phyloP scores from a whole-genome alignment of 2,329 filamentous ascomycete species.

The Penicillium glabrum region DNA sequence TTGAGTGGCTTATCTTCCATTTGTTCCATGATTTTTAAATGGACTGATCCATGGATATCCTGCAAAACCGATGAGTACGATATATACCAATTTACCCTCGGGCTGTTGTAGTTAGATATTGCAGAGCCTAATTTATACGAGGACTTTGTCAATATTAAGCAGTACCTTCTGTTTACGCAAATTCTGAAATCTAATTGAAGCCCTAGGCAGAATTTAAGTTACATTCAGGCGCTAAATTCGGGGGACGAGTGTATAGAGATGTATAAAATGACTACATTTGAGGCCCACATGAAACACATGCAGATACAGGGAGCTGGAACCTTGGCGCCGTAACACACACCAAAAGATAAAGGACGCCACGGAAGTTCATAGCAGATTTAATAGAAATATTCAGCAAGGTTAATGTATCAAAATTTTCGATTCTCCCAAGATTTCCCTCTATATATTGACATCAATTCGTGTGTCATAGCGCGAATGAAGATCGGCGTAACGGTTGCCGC shows the following conservation, averaged over 20 bases:
- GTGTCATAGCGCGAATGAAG: constrained; percentile 3
- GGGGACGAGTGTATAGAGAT: too few species aligned
- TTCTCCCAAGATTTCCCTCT: background rate
- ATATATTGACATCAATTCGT: background rate
- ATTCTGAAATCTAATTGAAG: background rate
- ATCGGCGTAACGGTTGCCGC: constrained; percentile 6
- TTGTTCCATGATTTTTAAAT: too few species aligned
- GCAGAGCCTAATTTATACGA: too few species aligned
- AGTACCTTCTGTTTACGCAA: background rate
- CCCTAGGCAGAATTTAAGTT: background rate
- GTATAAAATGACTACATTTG: too few species aligned
- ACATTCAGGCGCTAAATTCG: too few species aligned
- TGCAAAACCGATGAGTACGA: too few species aligned
- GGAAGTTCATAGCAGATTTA: background rate
- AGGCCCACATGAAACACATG: too few species aligned
- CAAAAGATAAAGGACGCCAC: background rate
- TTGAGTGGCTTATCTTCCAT: background rate
- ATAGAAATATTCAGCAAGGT: background rate
- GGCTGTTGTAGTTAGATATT: background rate
- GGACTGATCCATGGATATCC: too few species aligned
- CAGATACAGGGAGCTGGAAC: background rate
- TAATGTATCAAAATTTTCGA: background rate
- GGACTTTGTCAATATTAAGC: background rate
- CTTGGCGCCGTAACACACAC: background rate
- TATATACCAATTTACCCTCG: background rate